These are phyloP conservation scores for Debaryomyces fabryi DNA, from an alignment of 1,139 yeast species.

Conservation along the genomic window DNA sequence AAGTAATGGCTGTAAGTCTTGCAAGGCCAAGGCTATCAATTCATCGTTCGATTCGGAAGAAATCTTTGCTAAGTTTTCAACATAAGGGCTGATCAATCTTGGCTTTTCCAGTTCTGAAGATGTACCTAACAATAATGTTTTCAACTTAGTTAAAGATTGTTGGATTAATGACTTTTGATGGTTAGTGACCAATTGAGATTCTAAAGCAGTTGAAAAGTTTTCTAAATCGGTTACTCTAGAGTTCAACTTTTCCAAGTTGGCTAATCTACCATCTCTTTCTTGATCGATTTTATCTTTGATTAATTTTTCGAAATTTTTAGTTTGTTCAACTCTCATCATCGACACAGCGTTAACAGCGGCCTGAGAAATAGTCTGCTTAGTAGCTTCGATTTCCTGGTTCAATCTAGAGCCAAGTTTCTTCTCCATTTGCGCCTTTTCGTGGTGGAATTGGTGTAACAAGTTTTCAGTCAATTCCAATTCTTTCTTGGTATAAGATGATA, in stretches of 20 bases:
- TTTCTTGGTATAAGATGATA: conserved; percentile 57
- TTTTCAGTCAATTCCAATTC: conserved; percentile 54
- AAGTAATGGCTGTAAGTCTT: conserved; percentile 44
- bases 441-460: conserved; percentile 49
- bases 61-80: conserved; percentile 48
- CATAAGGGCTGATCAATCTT: conserved; percentile 43
- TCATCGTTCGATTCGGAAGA: conserved; percentile 48
- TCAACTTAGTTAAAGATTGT: conserved; percentile 57
- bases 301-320: conserved; percentile 68
- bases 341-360: conserved; percentile 80
- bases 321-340: conserved; percentile 70
- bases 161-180: conserved; percentile 61
- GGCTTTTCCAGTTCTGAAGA: conserved; percentile 30
- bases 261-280: conserved; percentile 83
- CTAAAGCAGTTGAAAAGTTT: conserved; percentile 59
- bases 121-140: conserved; percentile 42
- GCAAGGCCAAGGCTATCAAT: conserved; percentile 38
- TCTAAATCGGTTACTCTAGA: conserved; percentile 61
- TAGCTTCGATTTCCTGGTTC: conserved; percentile 65
- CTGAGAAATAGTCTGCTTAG: conserved; percentile 66
- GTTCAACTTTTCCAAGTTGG: conserved; percentile 64
- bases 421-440: conserved; percentile 65
- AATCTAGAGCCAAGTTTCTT: conserved; percentile 63
- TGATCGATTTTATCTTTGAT: conserved; percentile 66
- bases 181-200: conserved; percentile 56